Base-by-base conservation (phyloP, 1,284 basidiomycete genomes). In the Ceratorhiza oryzae-sativae region DNA sequence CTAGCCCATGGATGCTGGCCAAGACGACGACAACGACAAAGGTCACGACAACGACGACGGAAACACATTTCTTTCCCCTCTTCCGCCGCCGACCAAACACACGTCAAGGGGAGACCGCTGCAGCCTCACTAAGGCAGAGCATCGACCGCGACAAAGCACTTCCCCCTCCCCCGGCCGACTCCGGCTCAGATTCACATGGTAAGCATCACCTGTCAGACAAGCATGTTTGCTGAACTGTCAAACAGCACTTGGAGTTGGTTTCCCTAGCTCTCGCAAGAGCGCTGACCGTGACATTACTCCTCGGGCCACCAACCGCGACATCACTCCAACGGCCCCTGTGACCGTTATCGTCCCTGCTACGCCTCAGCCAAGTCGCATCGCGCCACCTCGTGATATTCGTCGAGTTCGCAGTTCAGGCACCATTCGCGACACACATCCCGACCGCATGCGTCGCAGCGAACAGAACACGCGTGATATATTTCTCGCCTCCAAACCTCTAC, bases 21-120 rank as follows among this genome's bases (percentile, higher is more conserved):
- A 68, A 55, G 55, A 68, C 65, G 18, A 68, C 49, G n/a, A 70
- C 67, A 27, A 68, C 63, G 23, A 70, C 55, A 4, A 55, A 45
- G 25, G 67, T 68, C n/a, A 68, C 67, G 41, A 59, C 67, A n/a
- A 68, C 59, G 10, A 62, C 67, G 48, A 59, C 55, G 1, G 67
- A 70, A 59, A 58, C 67, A 23, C 67, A 70, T 39, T 70, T 70
- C 55, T 70, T 70, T 45, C 67, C 67, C 12, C 53, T 70, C 41
- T 70, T 70, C 39, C 53, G 67, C 12, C 67, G 67, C 23, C 41
- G 45, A 4, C 55, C 49, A 5, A 68, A 68, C 20, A 25, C 20
- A 5, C 34, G 49, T 9, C n/a, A 12, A n/a, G 53, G 34, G 27
- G 55, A 34, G 10, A n/a, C 39, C 23, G 36, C 51, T 20, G 58